Percentiles rank a stretch among this genome's conserved stretches.
Evolutionary conservation across 1,284 basidiomycete species (phyloP).

Genomic region (Apiotrichum porosum): DNA sequence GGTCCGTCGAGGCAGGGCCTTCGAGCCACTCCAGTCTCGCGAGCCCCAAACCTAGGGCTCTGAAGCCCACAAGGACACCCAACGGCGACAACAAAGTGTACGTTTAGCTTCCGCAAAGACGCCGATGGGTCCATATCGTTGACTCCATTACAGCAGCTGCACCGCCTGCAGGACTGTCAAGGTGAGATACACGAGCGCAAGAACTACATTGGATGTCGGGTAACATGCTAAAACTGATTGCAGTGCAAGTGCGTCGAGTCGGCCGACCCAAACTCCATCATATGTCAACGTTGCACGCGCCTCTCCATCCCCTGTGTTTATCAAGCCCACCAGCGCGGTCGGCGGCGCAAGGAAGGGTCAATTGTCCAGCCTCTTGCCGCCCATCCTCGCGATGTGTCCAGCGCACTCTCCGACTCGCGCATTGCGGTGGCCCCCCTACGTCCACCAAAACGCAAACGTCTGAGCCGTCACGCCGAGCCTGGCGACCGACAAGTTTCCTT

Average conservation of each 20-base stretch:
- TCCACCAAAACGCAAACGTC: background rate
- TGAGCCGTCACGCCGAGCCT: too few species aligned
- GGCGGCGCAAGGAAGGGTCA: constrained; percentile 11
- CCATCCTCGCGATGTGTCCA: background rate
- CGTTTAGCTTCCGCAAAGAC: too few species aligned
- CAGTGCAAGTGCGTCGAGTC: constrained; percentile 21
- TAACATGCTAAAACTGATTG: constrained; percentile 4
- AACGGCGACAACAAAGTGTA: constrained; percentile 12
- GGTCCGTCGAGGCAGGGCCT: too few species aligned
- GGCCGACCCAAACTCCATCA: constrained; percentile 2
- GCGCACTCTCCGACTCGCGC: background rate
- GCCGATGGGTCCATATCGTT: background rate
- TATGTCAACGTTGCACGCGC: constrained; percentile 18
- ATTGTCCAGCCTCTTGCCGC: background rate
- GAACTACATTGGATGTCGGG: constrained; percentile 4
- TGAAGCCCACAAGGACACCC: constrained; percentile 4
- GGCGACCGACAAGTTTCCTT: background rate
- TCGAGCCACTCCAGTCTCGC: too few species aligned
- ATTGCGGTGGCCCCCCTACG: background rate
- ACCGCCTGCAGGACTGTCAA: constrained; percentile 15
- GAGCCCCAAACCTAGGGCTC: too few species aligned
- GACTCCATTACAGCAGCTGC: constrained; percentile 12
- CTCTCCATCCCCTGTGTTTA: constrained; percentile 17
- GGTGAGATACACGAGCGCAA: background rate
- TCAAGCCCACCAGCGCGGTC: constrained; percentile 19